phyloP scores from a whole-genome alignment of 164 flowering plant species.

The Taxillus chinensis region DNA sequence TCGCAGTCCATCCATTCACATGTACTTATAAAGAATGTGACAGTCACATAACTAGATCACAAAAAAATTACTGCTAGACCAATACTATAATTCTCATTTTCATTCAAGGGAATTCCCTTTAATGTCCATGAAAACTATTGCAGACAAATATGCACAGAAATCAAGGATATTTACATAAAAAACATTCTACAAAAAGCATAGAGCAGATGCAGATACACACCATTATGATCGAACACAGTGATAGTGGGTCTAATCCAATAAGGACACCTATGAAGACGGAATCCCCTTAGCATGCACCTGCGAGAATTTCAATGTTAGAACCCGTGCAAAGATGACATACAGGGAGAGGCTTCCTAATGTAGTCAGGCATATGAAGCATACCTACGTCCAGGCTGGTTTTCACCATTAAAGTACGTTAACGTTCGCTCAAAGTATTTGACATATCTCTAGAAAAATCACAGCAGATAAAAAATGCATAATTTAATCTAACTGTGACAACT shows the following conservation, averaged over 20 bases:
- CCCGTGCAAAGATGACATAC: not conserved
- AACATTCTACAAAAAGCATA: too few relatives aligned
- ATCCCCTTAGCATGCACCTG: slow-evolving; percentile 98
- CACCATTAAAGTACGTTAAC: slow-evolving; percentile 81
- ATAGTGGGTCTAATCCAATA: slow-evolving; percentile 96
- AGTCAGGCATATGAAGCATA: slow-evolving; percentile 14
- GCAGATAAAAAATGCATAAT: not conserved
- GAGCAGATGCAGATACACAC: slow-evolving; percentile 21
- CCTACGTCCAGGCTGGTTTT: slow-evolving; percentile 93
- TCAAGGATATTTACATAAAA: too few relatives aligned
- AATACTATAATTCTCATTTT: too few relatives aligned
- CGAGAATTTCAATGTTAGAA: slow-evolving; percentile 8
- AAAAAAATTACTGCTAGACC: too few relatives aligned
- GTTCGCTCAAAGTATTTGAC: slow-evolving; percentile 93
- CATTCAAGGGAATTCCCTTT: too few relatives aligned
- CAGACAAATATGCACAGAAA: too few relatives aligned
- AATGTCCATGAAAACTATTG: too few relatives aligned
- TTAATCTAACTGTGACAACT: too few relatives aligned
- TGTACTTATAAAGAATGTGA: too few relatives aligned
- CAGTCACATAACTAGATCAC: too few relatives aligned
- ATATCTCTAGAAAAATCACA: slow-evolving; percentile 51
- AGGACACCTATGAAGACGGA: slow-evolving; percentile 94
- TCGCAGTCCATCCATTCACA: too few relatives aligned
- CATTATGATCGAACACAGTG: slow-evolving; percentile 84
- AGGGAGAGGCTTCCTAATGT: not conserved